Base-by-base conservation (phyloP, 768 basidiomycete genomes). In the Rhodotorula babjevae region DNA sequence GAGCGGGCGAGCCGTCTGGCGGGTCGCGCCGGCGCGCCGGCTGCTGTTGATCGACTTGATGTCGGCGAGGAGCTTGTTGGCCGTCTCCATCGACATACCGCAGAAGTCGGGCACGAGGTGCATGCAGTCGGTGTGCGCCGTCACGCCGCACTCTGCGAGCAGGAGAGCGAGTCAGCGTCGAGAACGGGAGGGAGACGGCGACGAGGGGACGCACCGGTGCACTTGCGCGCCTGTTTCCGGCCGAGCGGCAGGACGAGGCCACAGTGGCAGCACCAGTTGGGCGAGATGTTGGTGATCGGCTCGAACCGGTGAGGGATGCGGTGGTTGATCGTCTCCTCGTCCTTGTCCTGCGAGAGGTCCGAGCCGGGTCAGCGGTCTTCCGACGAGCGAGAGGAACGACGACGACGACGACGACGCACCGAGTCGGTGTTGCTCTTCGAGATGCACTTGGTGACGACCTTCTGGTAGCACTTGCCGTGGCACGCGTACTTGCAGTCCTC, bases 241-340 rank as follows among this genome's bases (percentile, higher is more conserved):
- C 95, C 95, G 61, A 98, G 86, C 67, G 96, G 94, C 87, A 99
- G 94, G 79, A 94, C 96, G 59, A 77, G 63, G 74, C 96, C 96
- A 80, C 96, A 99, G 81, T 99, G 96, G 81, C 96, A 99, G 82
- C 96, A 99, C 96, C 96, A 99, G 79, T 95, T 97, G 27, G 96
- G 92, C 57, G 93, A 91, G 67, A 98, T 89, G 82, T 96, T 98
- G 72, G 93, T 97, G 78, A 96, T 87, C 27, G 94, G 89, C 77
- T 94, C 92, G 83, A 99, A 99, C 31, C 96, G 89, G 82, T 99
- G 96, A 65, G 96, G 96, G 78, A 99, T 98, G 64, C 96, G 90
- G 82, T 99, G 96, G 78, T 99, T 98, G 81, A 98, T 93, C 83
- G 67, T 61, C 82, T 98, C 95, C 81, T 90, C 95, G 81, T 99